phyloP scores from a whole-genome alignment of 2,329 filamentous ascomycete genomes.

The Colletotrichum sp. region DNA sequence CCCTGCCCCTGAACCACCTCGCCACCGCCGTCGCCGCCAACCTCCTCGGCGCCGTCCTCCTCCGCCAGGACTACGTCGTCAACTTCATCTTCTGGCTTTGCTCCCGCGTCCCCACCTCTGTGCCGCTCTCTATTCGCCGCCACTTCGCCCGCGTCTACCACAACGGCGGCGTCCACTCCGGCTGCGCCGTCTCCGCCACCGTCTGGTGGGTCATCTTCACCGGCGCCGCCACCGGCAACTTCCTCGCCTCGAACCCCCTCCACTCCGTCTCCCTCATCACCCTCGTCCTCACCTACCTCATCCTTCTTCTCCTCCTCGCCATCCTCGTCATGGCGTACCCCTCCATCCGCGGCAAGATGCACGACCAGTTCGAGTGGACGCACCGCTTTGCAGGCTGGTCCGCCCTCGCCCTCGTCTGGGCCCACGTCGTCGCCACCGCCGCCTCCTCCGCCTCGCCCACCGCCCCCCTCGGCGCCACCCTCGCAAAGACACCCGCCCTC shows the following conservation, averaged over 20 bases:
- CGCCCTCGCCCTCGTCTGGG: constrained; percentile 69
- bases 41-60: constrained; percentile 52
- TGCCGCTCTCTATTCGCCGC: constrained; percentile 52
- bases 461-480: constrained; percentile 37
- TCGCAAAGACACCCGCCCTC: constrained; percentile 51
- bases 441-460: constrained; percentile 46
- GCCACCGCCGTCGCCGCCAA: constrained; percentile 52
- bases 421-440: constrained; percentile 59
- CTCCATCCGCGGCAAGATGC: constrained; percentile 63
- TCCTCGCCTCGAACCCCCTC: constrained; percentile 35
- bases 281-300: constrained; percentile 59
- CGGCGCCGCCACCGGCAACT: constrained; percentile 29
- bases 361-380: constrained; percentile 73
- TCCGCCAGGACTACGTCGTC: constrained; percentile 59
- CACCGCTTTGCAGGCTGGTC: constrained; percentile 78
- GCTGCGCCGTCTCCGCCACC: constrained; percentile 53
- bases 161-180: constrained; percentile 57
- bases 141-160: constrained; percentile 57
- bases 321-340: constrained; percentile 72
- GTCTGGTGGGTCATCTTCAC: constrained; percentile 53
- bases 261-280: constrained; percentile 34
- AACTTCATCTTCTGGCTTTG: constrained; percentile 57
- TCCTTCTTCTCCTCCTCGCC: constrained; percentile 60
- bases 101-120: constrained; percentile 45
- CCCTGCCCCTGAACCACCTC: constrained; percentile 40